These are phyloP conservation scores for Solanum acaule DNA, from an alignment of 257 asterid species.

Conservation along the genomic window DNA sequence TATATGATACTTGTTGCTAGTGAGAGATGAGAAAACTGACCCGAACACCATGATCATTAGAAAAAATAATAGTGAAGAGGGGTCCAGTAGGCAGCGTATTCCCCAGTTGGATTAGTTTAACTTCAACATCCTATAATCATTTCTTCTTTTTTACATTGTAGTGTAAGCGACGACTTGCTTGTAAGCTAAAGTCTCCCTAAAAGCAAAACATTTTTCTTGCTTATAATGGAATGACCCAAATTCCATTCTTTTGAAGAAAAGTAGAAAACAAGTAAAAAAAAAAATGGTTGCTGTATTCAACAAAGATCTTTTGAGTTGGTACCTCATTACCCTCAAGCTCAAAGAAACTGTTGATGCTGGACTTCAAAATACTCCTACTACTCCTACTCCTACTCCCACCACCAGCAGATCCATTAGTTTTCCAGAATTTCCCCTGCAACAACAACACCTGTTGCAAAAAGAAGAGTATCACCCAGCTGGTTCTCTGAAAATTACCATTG, in stretches of 20 bases:
- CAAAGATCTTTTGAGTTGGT: slow-evolving; percentile 88
- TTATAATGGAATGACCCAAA: neutral
- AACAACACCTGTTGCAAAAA: slow-evolving; percentile 1
- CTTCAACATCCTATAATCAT: slow-evolving; percentile 15
- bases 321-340: slow-evolving; percentile 76
- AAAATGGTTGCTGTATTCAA: slow-evolving; percentile 76
- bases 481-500: slow-evolving; percentile 9
- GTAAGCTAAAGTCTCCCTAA: neutral
- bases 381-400: slow-evolving; percentile 22
- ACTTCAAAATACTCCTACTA: slow-evolving; percentile 17
- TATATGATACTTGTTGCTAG: no score
- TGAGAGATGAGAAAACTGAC: neutral
- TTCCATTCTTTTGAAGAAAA: neutral
- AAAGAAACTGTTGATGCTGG: slow-evolving; percentile 70
- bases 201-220: neutral
- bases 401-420: slow-evolving; percentile 26
- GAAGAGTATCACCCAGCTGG: slow-evolving; percentile 14
- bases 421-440: slow-evolving; percentile 7
- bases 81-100: slow-evolving; percentile 1
- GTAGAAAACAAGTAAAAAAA: neutral
- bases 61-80: neutral
- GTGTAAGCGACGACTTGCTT: neutral
- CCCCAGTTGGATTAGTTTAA: slow-evolving; percentile 22
- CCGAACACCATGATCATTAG: neutral
- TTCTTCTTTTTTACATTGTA: neutral